These are phyloP conservation scores for Kuraishia ogatae DNA, from an alignment of 805 yeast species.

Conservation along the genomic window DNA sequence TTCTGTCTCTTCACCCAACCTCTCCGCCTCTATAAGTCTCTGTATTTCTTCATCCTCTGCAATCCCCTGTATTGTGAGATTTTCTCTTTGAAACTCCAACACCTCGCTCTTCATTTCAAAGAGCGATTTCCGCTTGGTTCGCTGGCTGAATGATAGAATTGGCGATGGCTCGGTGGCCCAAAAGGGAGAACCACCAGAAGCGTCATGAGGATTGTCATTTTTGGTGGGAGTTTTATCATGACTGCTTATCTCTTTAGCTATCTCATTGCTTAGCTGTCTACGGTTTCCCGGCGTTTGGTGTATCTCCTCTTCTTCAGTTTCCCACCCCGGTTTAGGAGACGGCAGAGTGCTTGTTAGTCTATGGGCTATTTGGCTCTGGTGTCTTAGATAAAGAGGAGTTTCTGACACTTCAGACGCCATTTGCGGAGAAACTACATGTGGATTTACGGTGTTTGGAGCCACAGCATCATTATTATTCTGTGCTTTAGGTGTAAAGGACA, in stretches of 20 bases:
- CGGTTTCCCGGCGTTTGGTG: background rate
- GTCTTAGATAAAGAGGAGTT: constrained; percentile 5
- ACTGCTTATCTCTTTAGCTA: no score
- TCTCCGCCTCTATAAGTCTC: constrained; percentile 8
- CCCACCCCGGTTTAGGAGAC: background rate
- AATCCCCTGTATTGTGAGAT: constrained; percentile 7
- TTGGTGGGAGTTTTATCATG: no score
- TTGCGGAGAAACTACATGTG: no score
- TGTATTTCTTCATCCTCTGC: constrained; percentile 10
- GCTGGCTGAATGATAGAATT: constrained; percentile 9
- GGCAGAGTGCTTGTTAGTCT: background rate
- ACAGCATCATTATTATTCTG: no score
- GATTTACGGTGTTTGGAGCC: no score
- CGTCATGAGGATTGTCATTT: no score
- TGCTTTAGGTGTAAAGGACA: background rate
- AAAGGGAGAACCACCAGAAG: background rate
- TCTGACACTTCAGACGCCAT: background rate
- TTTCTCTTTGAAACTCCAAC: constrained; percentile 22
- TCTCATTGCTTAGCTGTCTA: no score
- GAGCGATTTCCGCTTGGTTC: constrained; percentile 22
- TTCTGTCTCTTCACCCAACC: no score
- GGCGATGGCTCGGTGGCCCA: constrained; percentile 21
- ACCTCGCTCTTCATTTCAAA: constrained; percentile 40
- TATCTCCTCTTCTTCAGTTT: background rate
- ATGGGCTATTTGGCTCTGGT: constrained; percentile 7